Percentiles rank a stretch among this genome's conserved stretches.
phyloP scores from a whole-genome alignment of 1,284 basidiomycete genomes.

The Sanguinoderma infundibulare region DNA sequence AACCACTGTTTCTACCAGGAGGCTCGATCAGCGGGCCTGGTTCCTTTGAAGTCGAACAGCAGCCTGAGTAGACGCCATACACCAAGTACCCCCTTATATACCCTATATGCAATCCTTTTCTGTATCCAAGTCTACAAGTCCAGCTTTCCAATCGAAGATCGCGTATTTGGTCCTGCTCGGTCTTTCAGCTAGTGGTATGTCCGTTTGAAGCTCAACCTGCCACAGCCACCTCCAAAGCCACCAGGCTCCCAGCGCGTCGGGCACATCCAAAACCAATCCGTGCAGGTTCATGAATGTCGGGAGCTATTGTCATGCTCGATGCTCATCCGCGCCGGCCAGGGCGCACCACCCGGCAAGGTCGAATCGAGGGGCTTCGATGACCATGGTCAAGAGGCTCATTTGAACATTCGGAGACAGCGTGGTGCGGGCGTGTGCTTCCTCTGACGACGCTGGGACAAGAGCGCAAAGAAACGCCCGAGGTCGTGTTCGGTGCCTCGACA shows the following conservation, averaged over 20 bases:
- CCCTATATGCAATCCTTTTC: too few relatives aligned
- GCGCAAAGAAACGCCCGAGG: neutral
- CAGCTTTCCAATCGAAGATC: too few relatives aligned
- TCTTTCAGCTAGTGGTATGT: too few relatives aligned
- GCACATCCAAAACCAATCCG: neutral
- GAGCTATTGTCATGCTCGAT: neutral
- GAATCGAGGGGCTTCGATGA: neutral
- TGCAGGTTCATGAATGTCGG: neutral
- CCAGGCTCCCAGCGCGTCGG: neutral
- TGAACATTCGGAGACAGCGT: conserved; percentile 13
- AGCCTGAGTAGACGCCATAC: too few relatives aligned
- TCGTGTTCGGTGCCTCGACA: neutral
- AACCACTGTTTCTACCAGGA: too few relatives aligned
- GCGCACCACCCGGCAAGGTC: neutral
- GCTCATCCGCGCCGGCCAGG: neutral
- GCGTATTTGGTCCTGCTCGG: too few relatives aligned
- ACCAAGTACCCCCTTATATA: too few relatives aligned
- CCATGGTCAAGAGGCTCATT: neutral
- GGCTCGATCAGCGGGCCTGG: too few relatives aligned
- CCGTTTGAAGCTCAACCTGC: too few relatives aligned
- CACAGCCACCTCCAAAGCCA: too few relatives aligned
- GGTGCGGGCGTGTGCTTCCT: neutral
- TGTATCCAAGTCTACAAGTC: too few relatives aligned
- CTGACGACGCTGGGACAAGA: neutral
- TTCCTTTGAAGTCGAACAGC: too few relatives aligned